Evolutionary conservation across 1,284 basidiomycete genomes (phyloP), one percentile per base, ranked within the genome.

Genomic region (Rhodotorula mucilaginosa): DNA sequence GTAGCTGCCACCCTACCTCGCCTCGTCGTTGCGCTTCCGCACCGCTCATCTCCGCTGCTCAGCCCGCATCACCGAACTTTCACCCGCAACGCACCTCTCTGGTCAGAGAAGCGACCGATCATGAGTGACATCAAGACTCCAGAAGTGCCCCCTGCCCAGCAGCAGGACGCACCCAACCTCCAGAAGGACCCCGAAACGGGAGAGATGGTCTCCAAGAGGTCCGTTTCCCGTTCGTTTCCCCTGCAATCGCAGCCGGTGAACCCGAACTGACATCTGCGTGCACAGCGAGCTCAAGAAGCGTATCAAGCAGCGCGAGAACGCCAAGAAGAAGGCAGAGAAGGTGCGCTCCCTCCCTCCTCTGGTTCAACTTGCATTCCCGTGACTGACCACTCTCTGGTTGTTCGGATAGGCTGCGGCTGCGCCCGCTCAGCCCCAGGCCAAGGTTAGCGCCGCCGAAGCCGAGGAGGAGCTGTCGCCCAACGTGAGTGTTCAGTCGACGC

Each of bases 171-270:
- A 2, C 75, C 75, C 19, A 76, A 75, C 69, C 65, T 76, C 21
- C 71, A 75, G 54, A 63, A 69, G 78, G 94, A 97, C 82, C 90
- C 90, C 58, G 87, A 93, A 73, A 95, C 94, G 4, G 93, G 93
- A 57, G 93, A 97, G 82, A 87, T 94, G 89, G 88, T 97, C 79
- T 95, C 92, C 83, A 97, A 97, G 87, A 86, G 87, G 93, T 94
- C 71, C 78, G 91, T 85, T 64, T 31, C 31, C 39, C 67, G 73
- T 64, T 73, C 26, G 39, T n/a, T 19, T 49, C 31, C 5, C 8
- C 19, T 19, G 10, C 5, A 18, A 7, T 18, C 26, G 26, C 26
- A 26, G 26, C 26, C 26, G 26, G 26, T 26, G 26, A 26, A 26
- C 26, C 26, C 26, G 26, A 26, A 26, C 26, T 26, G 75, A 34